Evolutionary conservation across 805 yeast species (phyloP), one percentile per base, ranked within the genome.

Genomic region (Yarrowia keelungensis): DNA sequence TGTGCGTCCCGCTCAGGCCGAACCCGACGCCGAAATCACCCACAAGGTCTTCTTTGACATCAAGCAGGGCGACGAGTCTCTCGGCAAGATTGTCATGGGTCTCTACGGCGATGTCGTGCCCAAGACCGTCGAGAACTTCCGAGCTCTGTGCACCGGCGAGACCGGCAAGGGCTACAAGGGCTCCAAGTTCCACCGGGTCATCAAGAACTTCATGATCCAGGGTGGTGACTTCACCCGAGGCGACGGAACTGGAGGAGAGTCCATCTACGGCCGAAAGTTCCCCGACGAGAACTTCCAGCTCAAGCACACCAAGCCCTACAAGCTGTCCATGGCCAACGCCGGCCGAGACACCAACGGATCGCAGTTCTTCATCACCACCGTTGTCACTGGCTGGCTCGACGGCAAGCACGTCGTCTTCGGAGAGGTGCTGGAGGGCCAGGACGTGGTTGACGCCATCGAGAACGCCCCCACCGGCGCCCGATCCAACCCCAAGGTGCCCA

Each of bases 321-420:
- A 86, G 71, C 79, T 88, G 76, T 87, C 91, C 19, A 88, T 88
- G 92, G 92, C 92, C 77, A 88, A 88, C 74, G 89, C 92, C 22
- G 92, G 92, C 71, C 78, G 82, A 71, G 85, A 81, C 76, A 81
- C 84, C 73, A 92, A 92, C 78, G 97, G 97, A 22, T 92, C 97
- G 45, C 98, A 92, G 81, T 93, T 93, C 78, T 93, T 93, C 85
- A 89, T 95, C 81, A 92, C 97, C 76, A 93, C 98, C 36, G 97
- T 90, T 26, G 84, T 86, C 43, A 91, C 97, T 69, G 81, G 89
- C 62, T 95, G 99, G 98, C 86, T 95, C 76, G 92, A 95, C 76
- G 95, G 96, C 72, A 87, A 83, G 74, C 99, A 95, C 80, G 99
- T 95, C 76, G 99, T 95, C 50, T 95, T 95, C 76, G 99, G 99